phyloP scores from a whole-genome alignment of 352 stramenopile genomes.

The Ochromonadaceae sp. region DNA sequence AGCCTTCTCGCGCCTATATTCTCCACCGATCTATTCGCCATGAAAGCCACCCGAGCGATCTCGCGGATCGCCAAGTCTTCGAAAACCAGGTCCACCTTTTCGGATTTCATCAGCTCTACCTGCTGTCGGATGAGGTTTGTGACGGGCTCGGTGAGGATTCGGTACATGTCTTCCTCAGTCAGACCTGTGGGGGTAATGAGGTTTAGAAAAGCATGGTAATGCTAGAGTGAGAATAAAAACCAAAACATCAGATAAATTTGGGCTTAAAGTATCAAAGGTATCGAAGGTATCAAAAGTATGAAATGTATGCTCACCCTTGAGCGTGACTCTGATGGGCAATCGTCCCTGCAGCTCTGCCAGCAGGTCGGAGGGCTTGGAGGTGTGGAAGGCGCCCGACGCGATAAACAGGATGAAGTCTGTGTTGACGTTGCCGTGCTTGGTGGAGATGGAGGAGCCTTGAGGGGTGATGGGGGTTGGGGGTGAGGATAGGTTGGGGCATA shows the following conservation, averaged over 20 bases:
- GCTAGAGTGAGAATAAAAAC: too few relatives aligned
- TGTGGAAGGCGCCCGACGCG: constrained; percentile 77
- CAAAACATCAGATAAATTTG: too few relatives aligned
- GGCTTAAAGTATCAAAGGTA: too few relatives aligned
- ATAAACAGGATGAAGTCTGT: constrained; percentile 99
- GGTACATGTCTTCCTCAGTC: constrained; percentile 95
- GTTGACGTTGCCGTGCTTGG: constrained; percentile 98
- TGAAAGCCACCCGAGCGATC: constrained; percentile 80
- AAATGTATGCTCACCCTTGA: too few relatives aligned
- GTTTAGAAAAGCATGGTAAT: too few relatives aligned
- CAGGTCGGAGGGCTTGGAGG: constrained; percentile 91
- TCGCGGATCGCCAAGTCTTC: constrained; percentile 89
- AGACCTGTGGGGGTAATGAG: too few relatives aligned
- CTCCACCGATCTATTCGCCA: constrained; percentile 57
- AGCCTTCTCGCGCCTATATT: constrained; percentile 96
- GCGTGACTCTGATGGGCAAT: constrained; percentile 94
- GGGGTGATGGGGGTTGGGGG: too few relatives aligned
- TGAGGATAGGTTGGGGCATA: constrained; percentile 17
- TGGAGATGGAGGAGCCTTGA: constrained; percentile 66
- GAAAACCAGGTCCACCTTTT: constrained; percentile 86
- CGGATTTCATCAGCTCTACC: constrained; percentile 87
- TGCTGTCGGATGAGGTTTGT: constrained; percentile 96
- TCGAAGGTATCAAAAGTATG: too few relatives aligned
- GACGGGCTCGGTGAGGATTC: constrained; percentile 97
- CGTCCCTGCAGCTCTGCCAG: constrained; percentile 92